These are phyloP conservation scores for Nemania bipapillata DNA, from an alignment of 2,329 filamentous ascomycete genomes.

Conservation along the genomic window DNA sequence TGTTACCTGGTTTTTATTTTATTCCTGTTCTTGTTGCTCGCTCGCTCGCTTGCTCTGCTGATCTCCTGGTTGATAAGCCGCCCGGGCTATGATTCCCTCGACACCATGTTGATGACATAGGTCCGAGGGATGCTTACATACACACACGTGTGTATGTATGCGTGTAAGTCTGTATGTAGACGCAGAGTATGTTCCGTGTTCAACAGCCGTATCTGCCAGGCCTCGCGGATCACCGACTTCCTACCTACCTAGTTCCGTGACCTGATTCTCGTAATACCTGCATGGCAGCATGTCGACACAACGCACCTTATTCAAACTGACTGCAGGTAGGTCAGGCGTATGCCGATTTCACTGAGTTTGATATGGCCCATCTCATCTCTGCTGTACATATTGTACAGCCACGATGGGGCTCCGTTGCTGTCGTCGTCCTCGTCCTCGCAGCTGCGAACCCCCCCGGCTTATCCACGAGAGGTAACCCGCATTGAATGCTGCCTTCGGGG, in stretches of 20 bases:
- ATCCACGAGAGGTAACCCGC: too few relatives aligned
- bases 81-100: too few relatives aligned
- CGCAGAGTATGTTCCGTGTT: neutral
- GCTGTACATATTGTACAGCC: too few relatives aligned
- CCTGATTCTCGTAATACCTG: neutral
- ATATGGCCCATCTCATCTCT: too few relatives aligned
- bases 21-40: neutral
- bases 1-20: neutral
- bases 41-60: too few relatives aligned
- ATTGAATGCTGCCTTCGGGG: too few relatives aligned
- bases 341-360: too few relatives aligned
- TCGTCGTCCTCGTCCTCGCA: too few relatives aligned
- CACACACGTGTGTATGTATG: neutral
- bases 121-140: neutral
- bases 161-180: neutral
- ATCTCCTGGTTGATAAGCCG: constrained; percentile 18
- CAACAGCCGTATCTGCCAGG: neutral
- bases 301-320: too few relatives aligned
- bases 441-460: too few relatives aligned
- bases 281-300: neutral
- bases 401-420: too few relatives aligned
- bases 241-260: neutral
- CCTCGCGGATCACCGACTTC: neutral
- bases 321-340: too few relatives aligned
- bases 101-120: neutral